Evolutionary conservation across 139 green algal genomes (phyloP).

Genomic region (Penium margaritaceum): DNA sequence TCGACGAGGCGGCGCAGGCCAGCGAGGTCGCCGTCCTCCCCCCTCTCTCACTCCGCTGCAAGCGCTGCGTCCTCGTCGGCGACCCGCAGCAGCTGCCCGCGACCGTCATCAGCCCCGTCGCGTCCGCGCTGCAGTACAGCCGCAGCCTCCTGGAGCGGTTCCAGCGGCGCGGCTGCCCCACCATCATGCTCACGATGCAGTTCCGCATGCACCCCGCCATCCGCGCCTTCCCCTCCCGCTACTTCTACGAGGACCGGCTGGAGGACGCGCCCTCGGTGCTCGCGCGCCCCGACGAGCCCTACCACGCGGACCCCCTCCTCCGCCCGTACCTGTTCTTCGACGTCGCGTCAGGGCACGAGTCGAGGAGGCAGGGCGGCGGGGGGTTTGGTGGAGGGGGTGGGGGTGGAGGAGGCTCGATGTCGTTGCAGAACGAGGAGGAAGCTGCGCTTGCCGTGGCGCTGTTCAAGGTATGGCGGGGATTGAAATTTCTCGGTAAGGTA

Average conservation of each 20-base stretch:
- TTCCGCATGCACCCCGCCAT: conserved; percentile 90
- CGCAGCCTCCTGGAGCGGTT: conserved; percentile 50
- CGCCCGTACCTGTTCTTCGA: conserved; percentile 69
- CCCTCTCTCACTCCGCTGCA: conserved; percentile 66
- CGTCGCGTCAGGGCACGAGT: conserved; percentile 24
- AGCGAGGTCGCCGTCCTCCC: conserved; percentile 75
- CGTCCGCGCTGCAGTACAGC: conserved; percentile 24
- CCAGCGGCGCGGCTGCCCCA: conserved; percentile 53
- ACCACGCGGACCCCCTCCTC: conserved; percentile 42
- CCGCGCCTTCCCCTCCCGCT: conserved; percentile 64
- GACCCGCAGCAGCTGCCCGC: conserved; percentile 52
- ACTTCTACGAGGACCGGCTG: conserved; percentile 72
- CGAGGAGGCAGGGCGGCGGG: too few species aligned
- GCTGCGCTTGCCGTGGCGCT: conserved; percentile 12
- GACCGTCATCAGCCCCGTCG: conserved; percentile 52
- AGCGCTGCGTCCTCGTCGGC: conserved; percentile 49
- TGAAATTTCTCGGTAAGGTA: too few species aligned
- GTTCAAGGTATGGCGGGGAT: not conserved
- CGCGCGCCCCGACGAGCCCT: not conserved
- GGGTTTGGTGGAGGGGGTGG: too few species aligned
- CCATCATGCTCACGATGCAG: conserved; percentile 54
- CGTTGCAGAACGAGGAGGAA: conserved; percentile 14
- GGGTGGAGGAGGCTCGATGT: conserved; percentile 3
- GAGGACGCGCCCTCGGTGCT: conserved; percentile 50
- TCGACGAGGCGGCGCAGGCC: conserved; percentile 86